Conservation (phyloP, 352 stramenopile genomes). For the Aphanomyces cochlioides region DNA sequence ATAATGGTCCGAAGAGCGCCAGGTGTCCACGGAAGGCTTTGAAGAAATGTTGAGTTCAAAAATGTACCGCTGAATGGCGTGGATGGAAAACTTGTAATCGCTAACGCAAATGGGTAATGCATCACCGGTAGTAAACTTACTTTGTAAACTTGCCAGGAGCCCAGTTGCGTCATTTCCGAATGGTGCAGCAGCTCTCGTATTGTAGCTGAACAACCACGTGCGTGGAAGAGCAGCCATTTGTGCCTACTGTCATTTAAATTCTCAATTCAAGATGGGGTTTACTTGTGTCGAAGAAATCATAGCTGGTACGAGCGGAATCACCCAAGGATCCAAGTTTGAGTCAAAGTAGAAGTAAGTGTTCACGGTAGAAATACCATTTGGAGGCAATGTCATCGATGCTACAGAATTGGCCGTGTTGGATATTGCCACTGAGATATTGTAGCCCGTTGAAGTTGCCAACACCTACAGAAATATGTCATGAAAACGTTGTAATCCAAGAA, state of each 20-base stretch:
- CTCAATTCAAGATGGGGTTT: neutral
- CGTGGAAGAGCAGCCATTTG: too few relatives aligned
- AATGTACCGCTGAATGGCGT: conserved; percentile 8
- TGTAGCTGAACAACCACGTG: too few relatives aligned
- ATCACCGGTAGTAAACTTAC: neutral
- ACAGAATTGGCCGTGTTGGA: neutral
- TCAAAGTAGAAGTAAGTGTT: conserved; percentile 28
- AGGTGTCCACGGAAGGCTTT: conserved; percentile 7
- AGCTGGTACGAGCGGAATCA: conserved; percentile 18
- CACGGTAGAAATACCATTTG: neutral
- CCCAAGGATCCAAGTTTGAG: neutral
- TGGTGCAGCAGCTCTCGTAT: neutral
- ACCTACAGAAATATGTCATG: conserved; percentile 3
- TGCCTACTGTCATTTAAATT: too few relatives aligned
- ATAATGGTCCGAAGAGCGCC: conserved; percentile 14
- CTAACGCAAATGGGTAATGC: conserved; percentile 1
- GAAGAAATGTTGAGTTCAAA: conserved; percentile 1
- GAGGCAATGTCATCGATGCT: neutral
- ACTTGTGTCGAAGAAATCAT: conserved; percentile 12
- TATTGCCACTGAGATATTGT: conserved; percentile 1
- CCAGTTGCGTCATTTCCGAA: neutral
- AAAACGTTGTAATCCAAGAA: neutral
- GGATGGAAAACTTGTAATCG: neutral
- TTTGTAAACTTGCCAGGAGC: neutral
- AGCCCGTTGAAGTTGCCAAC: neutral